Evolutionary conservation across 2,329 filamentous ascomycete species (phyloP), one percentile per base, ranked within the genome.

Genomic region (Penicillium sp.): DNA sequence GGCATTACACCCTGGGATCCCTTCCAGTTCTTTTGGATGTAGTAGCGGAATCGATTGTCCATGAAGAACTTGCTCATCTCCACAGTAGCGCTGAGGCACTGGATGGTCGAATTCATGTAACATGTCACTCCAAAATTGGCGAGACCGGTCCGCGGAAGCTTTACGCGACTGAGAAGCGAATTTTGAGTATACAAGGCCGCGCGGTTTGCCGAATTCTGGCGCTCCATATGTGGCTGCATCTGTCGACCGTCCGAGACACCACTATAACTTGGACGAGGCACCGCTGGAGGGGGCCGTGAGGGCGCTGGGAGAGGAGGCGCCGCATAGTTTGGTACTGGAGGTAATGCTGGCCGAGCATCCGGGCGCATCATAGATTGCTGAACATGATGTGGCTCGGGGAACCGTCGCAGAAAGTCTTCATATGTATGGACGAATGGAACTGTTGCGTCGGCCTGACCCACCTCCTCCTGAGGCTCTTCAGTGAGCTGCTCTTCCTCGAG

Each of bases 101-200:
- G 92, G 24, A 97, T 76, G 0, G 86, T 85, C n/a, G 89, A 86
- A 69, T 95, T 96, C 77, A 93, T 90, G 65, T 95, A 96, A 67
- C 92, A 96, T 57, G 87, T 91, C 41, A 87, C 85, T 1, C 83
- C 82, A 35, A 89, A 88, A 60, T 96, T 96, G 50, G 83, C 74
- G 10, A 96, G 77, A 0, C 92, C 91, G 9, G 88, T 87, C 31
- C 76, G 75, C n/a, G 83, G 79, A 59, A 82, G 75, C 67, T 72
- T 72, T 25, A 75, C 70, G 12, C 72, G 66, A 50, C 73, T 72
- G 42, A 75, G 66, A 41, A 73, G 61, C 37, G 69, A 68, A 57
- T 62, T 68, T 44, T 66, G 64, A 45, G 69, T 63, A 61, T 76
- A 72, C 8, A 77, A 60, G 2, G 73, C 71, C 29, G 72, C 71